A percentile compares a stretch with the other conserved stretches of the same genome.
Evolutionary conservation across 805 yeast genomes (phyloP).

Genomic region (Zygosaccharomyces rouxii): DNA sequence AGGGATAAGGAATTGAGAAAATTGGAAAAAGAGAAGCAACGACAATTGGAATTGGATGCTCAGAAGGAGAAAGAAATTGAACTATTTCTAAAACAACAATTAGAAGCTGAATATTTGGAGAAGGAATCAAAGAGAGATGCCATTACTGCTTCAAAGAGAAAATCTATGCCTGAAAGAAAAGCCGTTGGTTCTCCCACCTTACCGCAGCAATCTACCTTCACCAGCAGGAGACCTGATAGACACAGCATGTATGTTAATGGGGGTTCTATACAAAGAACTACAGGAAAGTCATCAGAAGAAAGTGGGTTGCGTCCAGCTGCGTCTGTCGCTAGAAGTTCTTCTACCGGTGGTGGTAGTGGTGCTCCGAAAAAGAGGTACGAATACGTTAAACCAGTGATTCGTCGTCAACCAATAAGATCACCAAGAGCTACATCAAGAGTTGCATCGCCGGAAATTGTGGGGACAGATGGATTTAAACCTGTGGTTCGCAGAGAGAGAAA

Average conservation of each 20-base stretch:
- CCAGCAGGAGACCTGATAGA: conserved; percentile 1
- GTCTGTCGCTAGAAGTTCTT: conserved; percentile 1
- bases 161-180: background rate
- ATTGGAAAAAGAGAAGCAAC: conserved; percentile 13
- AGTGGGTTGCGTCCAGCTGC: background rate
- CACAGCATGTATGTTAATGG: conserved; percentile 3
- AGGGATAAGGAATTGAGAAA: conserved; percentile 13
- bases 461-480: background rate
- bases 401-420: conserved; percentile 19
- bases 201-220: background rate
- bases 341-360: conserved; percentile 1
- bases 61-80: conserved; percentile 25
- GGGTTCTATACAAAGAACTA: background rate
- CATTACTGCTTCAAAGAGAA: background rate
- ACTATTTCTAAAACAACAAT: conserved; percentile 25
- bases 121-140: conserved; percentile 15
- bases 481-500: conserved; percentile 6
- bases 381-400: conserved; percentile 19
- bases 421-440: conserved; percentile 10
- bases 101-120: conserved; percentile 22
- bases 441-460: conserved; percentile 1
- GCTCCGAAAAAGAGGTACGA: conserved; percentile 17
- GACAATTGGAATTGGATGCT: conserved; percentile 15
- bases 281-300: background rate
- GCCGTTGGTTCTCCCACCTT: background rate